Base-by-base conservation (phyloP, 2,329 filamentous ascomycete genomes). In the Penicillium sp. region DNA sequence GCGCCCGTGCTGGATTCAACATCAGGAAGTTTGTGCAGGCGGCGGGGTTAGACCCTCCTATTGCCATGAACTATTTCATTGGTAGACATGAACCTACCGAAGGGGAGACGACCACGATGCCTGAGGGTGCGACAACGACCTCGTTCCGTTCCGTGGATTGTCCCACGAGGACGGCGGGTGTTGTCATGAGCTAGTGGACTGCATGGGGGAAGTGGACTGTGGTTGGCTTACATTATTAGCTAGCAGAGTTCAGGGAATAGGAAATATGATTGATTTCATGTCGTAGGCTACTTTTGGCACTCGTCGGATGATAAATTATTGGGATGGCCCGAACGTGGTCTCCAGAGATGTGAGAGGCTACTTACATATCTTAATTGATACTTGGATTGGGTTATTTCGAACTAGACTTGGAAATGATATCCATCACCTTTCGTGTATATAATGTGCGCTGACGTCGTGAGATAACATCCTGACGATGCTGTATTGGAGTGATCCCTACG, bases 31-130 rank as follows among this genome's bases (percentile, higher is more conserved):
- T 74, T 53, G 57, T 67, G 3, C 41, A 51, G 1, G 68, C 65
- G 2, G 57, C 66, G 2, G 60, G 57, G 1, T 45, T 74, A 10
- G 53, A 47, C 5, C 45, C 53, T 1, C 62, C 66, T 0, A 38
- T 72, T 19, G 68, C 66, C 1, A 67, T 61, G 6, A 72, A 69
- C 51, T 74, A 65, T 56, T 69, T 74, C 41, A 53, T 53, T 21
- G 70, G 69, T 10, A 60, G 67, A 43, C 67, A 69, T 41, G 55
- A 63, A 22, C 53, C 42, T 4, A 10, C 39, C 15, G 24, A 49
- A 21, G 45, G 49, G 12, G 45, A 47, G 17, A 22, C 49, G 8
- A 38, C 50, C 4, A 40, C 44, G 4, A 45, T 53, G 10, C 19
- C 43, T 39, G 12, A 45, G 22, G 52, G 45, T 39, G 41, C 54